A percentile compares a stretch with the other conserved stretches of the same genome.
phyloP scores from a whole-genome alignment of 352 stramenopile species.

The Globisporangium camurandrum region DNA sequence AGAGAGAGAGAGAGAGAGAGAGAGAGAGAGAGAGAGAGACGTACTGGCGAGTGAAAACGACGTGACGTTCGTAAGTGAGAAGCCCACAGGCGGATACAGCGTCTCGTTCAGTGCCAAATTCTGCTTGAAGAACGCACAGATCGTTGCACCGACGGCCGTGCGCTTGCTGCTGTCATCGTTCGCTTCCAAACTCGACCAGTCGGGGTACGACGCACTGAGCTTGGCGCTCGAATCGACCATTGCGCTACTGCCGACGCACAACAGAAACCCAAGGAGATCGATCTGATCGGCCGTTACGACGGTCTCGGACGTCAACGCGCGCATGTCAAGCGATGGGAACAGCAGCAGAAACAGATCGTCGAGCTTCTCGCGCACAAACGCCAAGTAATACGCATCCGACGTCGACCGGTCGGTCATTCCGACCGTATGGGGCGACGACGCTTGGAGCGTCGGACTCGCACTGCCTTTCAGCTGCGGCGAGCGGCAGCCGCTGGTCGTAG shows the following conservation, averaged over 20 bases:
- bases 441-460: slow-evolving; percentile 49
- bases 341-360: slow-evolving; percentile 66
- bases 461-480: slow-evolving; percentile 49
- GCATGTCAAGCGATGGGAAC: slow-evolving; percentile 47
- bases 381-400: slow-evolving; percentile 70
- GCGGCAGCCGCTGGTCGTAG: slow-evolving; percentile 23
- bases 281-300: slow-evolving; percentile 56
- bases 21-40: no score
- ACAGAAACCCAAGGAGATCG: slow-evolving; percentile 65
- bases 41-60: slow-evolving; percentile 12
- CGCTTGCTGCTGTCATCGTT: slow-evolving; percentile 8
- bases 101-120: slow-evolving; percentile 71
- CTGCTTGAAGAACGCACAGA: slow-evolving; percentile 72
- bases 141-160: slow-evolving; percentile 45
- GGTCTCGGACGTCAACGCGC: slow-evolving; percentile 39
- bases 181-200: slow-evolving; percentile 29
- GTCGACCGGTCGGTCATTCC: slow-evolving; percentile 76
- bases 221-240: slow-evolving; percentile 45
- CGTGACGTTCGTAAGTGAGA: slow-evolving; percentile 30
- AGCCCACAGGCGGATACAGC: slow-evolving; percentile 71
- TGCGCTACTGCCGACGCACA: slow-evolving; percentile 48
- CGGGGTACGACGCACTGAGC: slow-evolving; percentile 59
- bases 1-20: no score
- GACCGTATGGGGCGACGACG: slow-evolving; percentile 69
- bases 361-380: slow-evolving; percentile 75